Evolutionary conservation across 2,329 filamentous ascomycete genomes (phyloP).

Genomic region (Fusarium subtropicale): DNA sequence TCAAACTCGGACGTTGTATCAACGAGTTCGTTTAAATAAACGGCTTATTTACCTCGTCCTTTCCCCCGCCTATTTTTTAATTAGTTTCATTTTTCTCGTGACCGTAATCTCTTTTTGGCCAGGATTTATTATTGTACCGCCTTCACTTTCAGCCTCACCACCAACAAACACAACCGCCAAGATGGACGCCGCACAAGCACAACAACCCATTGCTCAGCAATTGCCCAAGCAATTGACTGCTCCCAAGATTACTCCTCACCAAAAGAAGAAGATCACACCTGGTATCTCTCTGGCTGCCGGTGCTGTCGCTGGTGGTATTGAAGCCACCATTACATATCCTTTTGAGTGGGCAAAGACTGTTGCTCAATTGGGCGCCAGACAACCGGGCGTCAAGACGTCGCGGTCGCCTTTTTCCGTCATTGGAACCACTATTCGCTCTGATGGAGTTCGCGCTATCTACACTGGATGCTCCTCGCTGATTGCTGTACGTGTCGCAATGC

Average conservation of each 20-base stretch:
- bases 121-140: not conserved
- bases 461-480: conserved; percentile 72
- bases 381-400: conserved; percentile 30
- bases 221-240: not conserved
- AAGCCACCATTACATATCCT: conserved; percentile 68
- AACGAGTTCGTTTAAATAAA: conserved; percentile 1
- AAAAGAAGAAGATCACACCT: conserved; percentile 47
- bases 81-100: not conserved
- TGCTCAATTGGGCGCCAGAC: conserved; percentile 61
- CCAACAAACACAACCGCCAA: not conserved
- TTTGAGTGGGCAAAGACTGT: conserved; percentile 77
- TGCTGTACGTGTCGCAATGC: conserved; percentile 47
- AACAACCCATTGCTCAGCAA: conserved; percentile 1
- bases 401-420: conserved; percentile 70
- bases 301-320: conserved; percentile 63
- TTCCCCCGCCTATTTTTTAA: not conserved
- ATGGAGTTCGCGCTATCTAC: conserved; percentile 70
- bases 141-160: not conserved
- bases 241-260: not conserved
- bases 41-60: not conserved
- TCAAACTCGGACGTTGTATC: not conserved
- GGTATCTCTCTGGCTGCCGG: conserved; percentile 62
- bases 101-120: conserved; percentile 5
- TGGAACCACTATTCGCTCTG: conserved; percentile 62
- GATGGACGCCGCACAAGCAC: conserved; percentile 16